Percentiles rank a stretch among this genome's conserved stretches.
Conservation (phyloP, 2,329 filamentous ascomycete genomes). For the Chalaropsis thielavioides region DNA sequence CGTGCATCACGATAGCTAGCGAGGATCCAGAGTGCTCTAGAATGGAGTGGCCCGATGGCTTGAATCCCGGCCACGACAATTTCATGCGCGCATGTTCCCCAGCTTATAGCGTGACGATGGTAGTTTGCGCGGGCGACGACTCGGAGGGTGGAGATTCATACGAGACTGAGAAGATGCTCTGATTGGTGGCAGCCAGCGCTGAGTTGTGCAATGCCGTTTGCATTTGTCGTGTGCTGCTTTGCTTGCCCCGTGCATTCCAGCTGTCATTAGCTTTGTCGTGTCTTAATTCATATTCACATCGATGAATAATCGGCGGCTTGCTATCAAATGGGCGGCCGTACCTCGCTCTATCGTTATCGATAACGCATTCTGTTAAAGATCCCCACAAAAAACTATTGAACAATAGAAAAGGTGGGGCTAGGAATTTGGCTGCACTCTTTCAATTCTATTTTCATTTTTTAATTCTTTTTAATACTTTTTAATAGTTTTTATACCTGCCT, state of each 20-base stretch:
- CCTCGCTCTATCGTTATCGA: constrained; percentile 6
- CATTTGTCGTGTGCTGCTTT: neutral
- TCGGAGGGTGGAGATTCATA: neutral
- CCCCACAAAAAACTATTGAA: neutral
- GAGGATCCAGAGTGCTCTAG: constrained; percentile 23
- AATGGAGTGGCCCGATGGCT: constrained; percentile 27
- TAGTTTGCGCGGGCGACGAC: neutral
- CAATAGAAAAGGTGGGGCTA: neutral
- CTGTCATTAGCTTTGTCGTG: neutral
- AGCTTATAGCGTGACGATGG: constrained; percentile 8
- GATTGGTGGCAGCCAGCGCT: neutral
- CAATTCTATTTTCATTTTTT: neutral
- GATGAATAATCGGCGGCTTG: neutral
- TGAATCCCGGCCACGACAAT: constrained; percentile 27
- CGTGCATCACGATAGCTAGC: constrained; percentile 24
- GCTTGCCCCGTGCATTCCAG: neutral
- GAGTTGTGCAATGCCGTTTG: neutral
- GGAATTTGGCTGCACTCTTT: too few relatives aligned
- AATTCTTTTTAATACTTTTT: too few relatives aligned
- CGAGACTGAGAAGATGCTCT: neutral
- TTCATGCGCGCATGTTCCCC: constrained; percentile 19
- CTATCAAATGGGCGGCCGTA: constrained; percentile 7
- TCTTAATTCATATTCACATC: neutral
- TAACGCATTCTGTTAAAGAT: neutral
- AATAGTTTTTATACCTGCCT: neutral